Evolutionary conservation across 2,329 filamentous ascomycete genomes (phyloP).

Genomic region (Aureobasidium sp.): DNA sequence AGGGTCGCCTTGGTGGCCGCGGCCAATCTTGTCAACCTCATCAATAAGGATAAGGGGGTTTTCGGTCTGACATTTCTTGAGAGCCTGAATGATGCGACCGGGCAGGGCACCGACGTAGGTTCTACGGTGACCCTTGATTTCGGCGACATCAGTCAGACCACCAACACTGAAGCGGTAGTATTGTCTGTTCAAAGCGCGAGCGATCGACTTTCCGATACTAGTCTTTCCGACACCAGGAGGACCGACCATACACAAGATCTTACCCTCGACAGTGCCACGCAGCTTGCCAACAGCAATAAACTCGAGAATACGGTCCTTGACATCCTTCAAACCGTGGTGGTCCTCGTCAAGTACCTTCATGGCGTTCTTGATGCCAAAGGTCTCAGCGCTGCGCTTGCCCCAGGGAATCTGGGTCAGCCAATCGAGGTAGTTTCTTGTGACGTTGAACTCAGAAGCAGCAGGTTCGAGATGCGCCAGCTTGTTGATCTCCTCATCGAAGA

Average conservation of each 20-base stretch:
- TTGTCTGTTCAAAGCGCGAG: conserved; percentile 83
- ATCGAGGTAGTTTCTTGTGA: conserved; percentile 95
- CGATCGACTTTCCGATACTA: conserved; percentile 97
- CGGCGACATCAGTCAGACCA: conserved; percentile 91
- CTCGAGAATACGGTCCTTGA: conserved; percentile 96
- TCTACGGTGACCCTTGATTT: conserved; percentile 94
- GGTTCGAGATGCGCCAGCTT: conserved; percentile 94
- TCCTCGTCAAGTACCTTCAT: conserved; percentile 89
- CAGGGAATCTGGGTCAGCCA: conserved; percentile 98
- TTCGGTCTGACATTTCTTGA: conserved; percentile 99
- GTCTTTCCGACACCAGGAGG: conserved; percentile 98
- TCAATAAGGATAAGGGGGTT: conserved; percentile 95
- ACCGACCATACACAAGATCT: conserved; percentile 95
- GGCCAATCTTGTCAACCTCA: conserved; percentile 95
- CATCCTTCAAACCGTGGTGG: conserved; percentile 92
- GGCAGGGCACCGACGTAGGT: conserved; percentile 95
- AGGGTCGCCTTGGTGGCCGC: conserved; percentile 92
- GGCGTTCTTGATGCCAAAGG: conserved; percentile 90
- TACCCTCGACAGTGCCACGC: conserved; percentile 92
- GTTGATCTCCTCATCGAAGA: conserved; percentile 97
- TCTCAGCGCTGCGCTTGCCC: conserved; percentile 91
- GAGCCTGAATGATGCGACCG: conserved; percentile 91
- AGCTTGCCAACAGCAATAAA: conserved; percentile 98
- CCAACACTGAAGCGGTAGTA: conserved; percentile 99
- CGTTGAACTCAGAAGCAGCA: conserved; percentile 95